These are phyloP conservation scores for Peniophora sp. DNA, from an alignment of 1,284 basidiomycete species.

Conservation along the genomic window DNA sequence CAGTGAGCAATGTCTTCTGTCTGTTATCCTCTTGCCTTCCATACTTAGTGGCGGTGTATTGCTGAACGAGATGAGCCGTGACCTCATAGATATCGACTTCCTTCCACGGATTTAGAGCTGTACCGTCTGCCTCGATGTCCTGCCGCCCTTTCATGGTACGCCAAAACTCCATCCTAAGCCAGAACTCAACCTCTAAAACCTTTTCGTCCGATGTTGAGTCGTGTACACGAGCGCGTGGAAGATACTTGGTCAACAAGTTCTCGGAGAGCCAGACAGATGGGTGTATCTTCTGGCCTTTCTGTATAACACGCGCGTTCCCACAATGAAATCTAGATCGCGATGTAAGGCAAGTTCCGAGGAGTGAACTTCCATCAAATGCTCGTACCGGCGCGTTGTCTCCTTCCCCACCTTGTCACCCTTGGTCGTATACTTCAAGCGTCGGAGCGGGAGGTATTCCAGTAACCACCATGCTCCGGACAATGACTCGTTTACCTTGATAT, in stretches of 20 bases:
- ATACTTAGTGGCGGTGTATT: too few species aligned
- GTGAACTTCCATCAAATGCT: not conserved
- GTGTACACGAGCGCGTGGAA: not conserved
- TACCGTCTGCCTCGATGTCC: not conserved
- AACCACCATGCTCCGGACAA: conserved; percentile 13
- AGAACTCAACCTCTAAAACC: not conserved
- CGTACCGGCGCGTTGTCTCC: conserved; percentile 4
- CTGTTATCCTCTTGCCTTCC: too few species aligned
- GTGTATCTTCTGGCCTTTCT: conserved; percentile 1
- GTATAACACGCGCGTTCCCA: not conserved
- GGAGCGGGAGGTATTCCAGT: conserved; percentile 20
- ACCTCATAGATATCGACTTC: too few species aligned
- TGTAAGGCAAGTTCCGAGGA: not conserved
- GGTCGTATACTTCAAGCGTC: conserved; percentile 15
- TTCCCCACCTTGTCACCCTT: conserved; percentile 9
- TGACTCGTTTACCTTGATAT: conserved; percentile 12
- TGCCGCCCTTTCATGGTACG: not conserved
- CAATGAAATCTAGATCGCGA: not conserved
- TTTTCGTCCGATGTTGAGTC: not conserved
- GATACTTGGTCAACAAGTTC: not conserved
- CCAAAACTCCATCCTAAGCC: not conserved
- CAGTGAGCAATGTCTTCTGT: too few species aligned
- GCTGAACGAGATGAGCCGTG: too few species aligned
- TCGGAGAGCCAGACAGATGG: not conserved
- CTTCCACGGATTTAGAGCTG: not conserved